Evolutionary conservation across 2,329 filamentous ascomycete species (phyloP), one percentile per base, ranked within the genome.

Genomic region (Apiospora marii): DNA sequence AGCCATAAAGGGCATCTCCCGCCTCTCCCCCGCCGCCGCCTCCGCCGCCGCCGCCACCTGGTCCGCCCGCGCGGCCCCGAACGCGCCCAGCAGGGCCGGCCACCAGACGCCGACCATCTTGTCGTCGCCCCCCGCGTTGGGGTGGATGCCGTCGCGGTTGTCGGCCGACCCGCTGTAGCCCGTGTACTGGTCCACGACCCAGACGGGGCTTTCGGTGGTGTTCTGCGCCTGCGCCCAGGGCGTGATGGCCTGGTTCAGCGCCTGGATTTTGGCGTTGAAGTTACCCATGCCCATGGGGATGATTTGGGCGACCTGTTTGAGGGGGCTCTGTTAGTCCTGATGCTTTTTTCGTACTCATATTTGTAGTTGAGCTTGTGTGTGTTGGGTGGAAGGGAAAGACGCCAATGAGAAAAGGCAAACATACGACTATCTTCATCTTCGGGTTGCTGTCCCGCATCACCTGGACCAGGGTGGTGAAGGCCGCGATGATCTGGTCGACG

Each of bases 151-250:
- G 72, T 84, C 83, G 22, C 82, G 78, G 2, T 83, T 74, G 72
- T 84, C 82, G 43, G 73, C 74, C 12, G 68, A 44, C 46, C 76
- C 73, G 58, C 58, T 64, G 74, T 84, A 83, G 4, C 82, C 82
- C 0, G 82, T 82, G 72, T 82, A 84, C 74, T 84, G 83, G 71
- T 84, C 83, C 2, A 84, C 83, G 14, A 84, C 80, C 81, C 81
- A 84, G 75, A 85, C 83, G 1, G 82, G 83, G 1, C 80, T 81
- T 70, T 79, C 80, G 1, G 81, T 84, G 68, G 76, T 79, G 75
- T 84, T 84, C 22, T 83, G 78, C 0, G 80, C 81, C 67, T 80
- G 70, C 0, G 82, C 82, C 82, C 83, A 84, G 0, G 82, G 74
- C 10, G 79, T 74, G 70, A 84, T 84, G 19, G 81, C 82, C 67